Evolutionary conservation across 2,329 filamentous ascomycete genomes (phyloP).

Genomic region (Sporothrix pallida): DNA sequence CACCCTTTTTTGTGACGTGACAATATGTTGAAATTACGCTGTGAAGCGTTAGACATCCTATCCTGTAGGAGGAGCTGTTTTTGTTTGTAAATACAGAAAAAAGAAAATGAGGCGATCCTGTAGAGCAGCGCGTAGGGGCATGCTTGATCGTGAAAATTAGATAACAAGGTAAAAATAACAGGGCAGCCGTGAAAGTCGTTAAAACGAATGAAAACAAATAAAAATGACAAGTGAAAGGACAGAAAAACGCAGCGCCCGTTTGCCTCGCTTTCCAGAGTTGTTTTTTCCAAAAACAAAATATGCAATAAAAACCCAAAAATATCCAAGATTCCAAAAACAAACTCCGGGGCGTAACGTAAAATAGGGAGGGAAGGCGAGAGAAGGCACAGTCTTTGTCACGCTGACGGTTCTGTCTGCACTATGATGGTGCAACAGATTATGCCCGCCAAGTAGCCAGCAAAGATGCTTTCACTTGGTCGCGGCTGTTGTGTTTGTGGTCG

Average conservation of each 20-base stretch:
- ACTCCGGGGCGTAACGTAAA: not conserved
- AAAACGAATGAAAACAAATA: not conserved
- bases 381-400: not conserved
- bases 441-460: not conserved
- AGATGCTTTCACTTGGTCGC: not conserved
- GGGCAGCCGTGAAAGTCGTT: slow-evolving; percentile 12
- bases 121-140: not conserved
- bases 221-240: not conserved
- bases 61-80: slow-evolving; percentile 25
- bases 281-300: slow-evolving; percentile 13
- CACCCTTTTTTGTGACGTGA: not conserved
- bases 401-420: not conserved
- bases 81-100: slow-evolving; percentile 7
- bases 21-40: not conserved
- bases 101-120: slow-evolving; percentile 4
- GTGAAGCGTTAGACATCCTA: slow-evolving; percentile 24
- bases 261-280: slow-evolving; percentile 5
- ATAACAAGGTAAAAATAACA: not conserved
- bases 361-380: not conserved
- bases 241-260: slow-evolving; percentile 3
- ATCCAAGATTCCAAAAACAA: not conserved
- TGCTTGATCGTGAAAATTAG: slow-evolving; percentile 24
- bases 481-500: not conserved
- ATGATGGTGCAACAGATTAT: slow-evolving; percentile 8
- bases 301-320: slow-evolving; percentile 15